Evolutionary conservation across 2,329 filamentous ascomycete species (phyloP).

Genomic region (Microsporum canis): DNA sequence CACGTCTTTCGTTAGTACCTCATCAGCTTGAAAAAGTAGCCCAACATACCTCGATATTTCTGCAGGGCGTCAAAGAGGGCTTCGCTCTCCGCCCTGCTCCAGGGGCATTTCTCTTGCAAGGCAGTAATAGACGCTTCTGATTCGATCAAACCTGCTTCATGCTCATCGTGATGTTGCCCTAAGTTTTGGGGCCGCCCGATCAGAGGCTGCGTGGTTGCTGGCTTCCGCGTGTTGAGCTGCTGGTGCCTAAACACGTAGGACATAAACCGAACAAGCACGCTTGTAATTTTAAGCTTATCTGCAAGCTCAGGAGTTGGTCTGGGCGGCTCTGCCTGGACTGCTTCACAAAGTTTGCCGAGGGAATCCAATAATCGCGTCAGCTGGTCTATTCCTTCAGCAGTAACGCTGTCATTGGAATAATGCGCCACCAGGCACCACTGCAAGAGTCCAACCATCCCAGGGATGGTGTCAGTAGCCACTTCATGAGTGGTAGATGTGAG

Average conservation of each 20-base stretch:
- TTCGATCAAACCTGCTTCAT: not conserved
- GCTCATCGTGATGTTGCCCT: not conserved
- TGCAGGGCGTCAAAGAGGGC: slow-evolving; percentile 2
- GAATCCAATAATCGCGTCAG: slow-evolving; percentile 6
- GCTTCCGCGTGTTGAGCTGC: not conserved
- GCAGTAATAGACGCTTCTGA: not conserved
- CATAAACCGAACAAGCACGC: slow-evolving; percentile 10
- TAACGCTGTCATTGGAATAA: slow-evolving; percentile 7
- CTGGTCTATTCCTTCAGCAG: slow-evolving; percentile 9
- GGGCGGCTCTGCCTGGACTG: slow-evolving; percentile 5
- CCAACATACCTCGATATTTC: slow-evolving; percentile 5
- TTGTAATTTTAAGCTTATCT: slow-evolving; percentile 8
- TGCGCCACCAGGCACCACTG: slow-evolving; percentile 14
- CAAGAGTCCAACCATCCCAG: slow-evolving; percentile 8
- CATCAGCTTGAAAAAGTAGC: not conserved
- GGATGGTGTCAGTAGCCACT: slow-evolving; percentile 7
- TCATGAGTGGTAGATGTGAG: not conserved
- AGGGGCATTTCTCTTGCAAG: not conserved
- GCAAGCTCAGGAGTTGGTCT: not conserved
- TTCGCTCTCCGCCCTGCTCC: slow-evolving; percentile 4
- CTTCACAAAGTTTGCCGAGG: slow-evolving; percentile 9
- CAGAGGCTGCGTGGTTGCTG: not conserved
- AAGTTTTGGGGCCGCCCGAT: not conserved
- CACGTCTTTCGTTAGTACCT: not conserved
- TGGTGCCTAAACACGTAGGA: slow-evolving; percentile 7